Evolutionary conservation across 2,329 filamentous ascomycete species (phyloP), one percentile per base, ranked within the genome.

Genomic region (Colletotrichum sojae): DNA sequence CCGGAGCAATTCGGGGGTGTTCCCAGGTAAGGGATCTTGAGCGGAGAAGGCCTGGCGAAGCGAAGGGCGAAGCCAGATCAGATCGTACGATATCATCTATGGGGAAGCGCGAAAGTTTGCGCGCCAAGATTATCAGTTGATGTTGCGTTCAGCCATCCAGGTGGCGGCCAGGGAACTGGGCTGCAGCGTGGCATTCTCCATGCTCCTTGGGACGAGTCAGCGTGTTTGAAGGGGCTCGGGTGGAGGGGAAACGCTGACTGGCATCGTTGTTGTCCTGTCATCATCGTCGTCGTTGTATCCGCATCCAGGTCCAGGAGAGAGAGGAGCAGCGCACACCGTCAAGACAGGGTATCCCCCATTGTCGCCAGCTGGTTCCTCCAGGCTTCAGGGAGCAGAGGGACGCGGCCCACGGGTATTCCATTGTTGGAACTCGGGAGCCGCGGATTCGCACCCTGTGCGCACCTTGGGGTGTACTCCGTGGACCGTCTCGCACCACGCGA

Each of bases 21-120:
- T 18, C 25, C 13, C 43, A 55, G 40, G 43, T 22, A 52, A 65
- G 49, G 22, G 54, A 69, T 59, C 54, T 60, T 27, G 40, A 49
- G 39, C 61, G 40, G 31, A 51, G 22, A 59, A 55, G 63, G 66
- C 61, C 58, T 55, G 61, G 65, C 48, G 48, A 68, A 58, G 54
- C 48, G 43, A 65, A 54, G 55, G 48, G 31, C 31, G 48, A 69
- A 69, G 49, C 61, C 27, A 55, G 48, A 60, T 43, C 18, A 31
- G 27, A 69, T 69, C 66, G 66, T 69, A 69, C 66, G 66, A 69
- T 69, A 54, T 60, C 8, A 49, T 55, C 54, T 18, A 49, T 39
- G 39, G 52, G 46, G 46, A 64, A 64, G 60, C 39, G 40, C 43
- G 64, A 67, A 36, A 63, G 59, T 63, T 63, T 58, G 13, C n/a